Base-by-base conservation (phyloP, 129 eudicot species). In the Gnaphalium uliginosum region DNA sequence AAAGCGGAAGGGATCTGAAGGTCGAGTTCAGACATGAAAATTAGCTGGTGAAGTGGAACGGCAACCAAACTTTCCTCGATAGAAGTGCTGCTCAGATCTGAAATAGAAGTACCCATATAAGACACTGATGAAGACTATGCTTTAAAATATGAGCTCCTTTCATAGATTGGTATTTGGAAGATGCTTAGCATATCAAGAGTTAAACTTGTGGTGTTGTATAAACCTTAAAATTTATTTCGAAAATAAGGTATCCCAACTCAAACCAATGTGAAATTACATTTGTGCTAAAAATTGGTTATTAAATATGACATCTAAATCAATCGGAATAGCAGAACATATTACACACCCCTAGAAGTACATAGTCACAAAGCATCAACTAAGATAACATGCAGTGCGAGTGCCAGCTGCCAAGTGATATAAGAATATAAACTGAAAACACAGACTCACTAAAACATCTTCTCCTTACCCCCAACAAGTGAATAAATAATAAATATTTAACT, bases 1-100 rank as follows among this genome's bases (percentile, higher is more conserved):
- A 85, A 92, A 82, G 98, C 85, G 48, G 86, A 76, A 25, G 98
- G 98, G 74, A 80, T 79, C 79, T 87, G 96, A 81, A 89, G 79
- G 80, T 92, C 96, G 75, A 92, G 86, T 24, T 92, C 97, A 92
- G 98, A 92, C 98, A 92, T 92, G 96, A 86, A 92, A 83, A 84
- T 85, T 76, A 73, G 81, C 76, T 84, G 74, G 78, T 65, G 73
- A 63, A 56, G 51, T 77, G 56, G 60, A 73, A 19, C 19, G 43
- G 14, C 63, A 66, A 51, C 68, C 74, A 22, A 23, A 58, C 63
- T 75, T 71, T 53, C 37, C 69, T 4, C 19, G 33, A 79, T 72
- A 27, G 29, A 72, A 56, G 33, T 30, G 78, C 75, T 71, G 89
- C 86, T 89, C 81, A 82, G 82, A 89, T 87, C 97, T 92, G 92